phyloP scores from a whole-genome alignment of 768 basidiomycete genomes.

The Saitozyma podzolica region DNA sequence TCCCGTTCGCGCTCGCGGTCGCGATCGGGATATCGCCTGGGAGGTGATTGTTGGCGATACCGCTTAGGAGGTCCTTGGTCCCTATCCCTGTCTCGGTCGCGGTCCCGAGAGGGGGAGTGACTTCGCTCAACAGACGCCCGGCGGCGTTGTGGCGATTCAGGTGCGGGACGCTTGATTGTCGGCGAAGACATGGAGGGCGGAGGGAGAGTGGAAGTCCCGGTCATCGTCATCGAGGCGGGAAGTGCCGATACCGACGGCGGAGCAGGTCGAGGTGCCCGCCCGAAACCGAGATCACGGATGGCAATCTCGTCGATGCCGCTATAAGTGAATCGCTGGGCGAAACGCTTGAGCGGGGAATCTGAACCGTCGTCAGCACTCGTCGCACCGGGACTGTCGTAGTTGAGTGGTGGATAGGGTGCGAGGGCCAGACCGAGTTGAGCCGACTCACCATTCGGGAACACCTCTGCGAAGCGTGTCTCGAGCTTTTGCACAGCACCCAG shows the following conservation, averaged over 20 bases:
- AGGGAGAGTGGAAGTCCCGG: too few species aligned
- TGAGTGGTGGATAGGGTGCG: neutral
- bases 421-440: neutral
- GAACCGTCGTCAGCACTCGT: neutral
- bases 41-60: conserved; percentile 12
- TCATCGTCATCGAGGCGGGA: too few species aligned
- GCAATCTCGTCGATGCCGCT: conserved; percentile 85
- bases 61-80: conserved; percentile 23
- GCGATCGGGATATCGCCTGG: conserved; percentile 28
- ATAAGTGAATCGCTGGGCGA: conserved; percentile 82
- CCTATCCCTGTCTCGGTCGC: conserved; percentile 1
- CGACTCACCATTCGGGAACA: conserved; percentile 74
- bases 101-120: conserved; percentile 13
- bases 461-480: conserved; percentile 82
- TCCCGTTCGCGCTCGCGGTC: neutral
- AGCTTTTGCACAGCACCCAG: conserved; percentile 82
- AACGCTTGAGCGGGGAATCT: conserved; percentile 84
- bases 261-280: conserved; percentile 51
- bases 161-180: conserved; percentile 9
- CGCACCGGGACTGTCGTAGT: too few species aligned
- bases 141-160: conserved; percentile 15
- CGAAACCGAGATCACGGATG: conserved; percentile 80
- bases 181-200: neutral
- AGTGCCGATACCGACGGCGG: neutral
- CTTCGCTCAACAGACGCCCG: conserved; percentile 19